Conservation (phyloP, 176 grass and related monocot genomes). For the Rhynchospora tenuis region DNA sequence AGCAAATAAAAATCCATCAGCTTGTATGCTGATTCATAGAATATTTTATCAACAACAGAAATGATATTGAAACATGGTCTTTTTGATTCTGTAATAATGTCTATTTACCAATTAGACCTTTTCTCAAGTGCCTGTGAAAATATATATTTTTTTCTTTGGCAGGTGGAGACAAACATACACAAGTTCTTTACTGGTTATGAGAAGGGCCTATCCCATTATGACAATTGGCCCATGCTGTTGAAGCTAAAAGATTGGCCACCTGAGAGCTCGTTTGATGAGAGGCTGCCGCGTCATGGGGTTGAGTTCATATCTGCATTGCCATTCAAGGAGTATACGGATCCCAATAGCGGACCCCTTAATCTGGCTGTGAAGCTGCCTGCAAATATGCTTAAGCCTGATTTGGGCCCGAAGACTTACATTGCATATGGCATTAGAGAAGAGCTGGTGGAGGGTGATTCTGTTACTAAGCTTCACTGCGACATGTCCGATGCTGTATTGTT, state of each 20-base stretch:
- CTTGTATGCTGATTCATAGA: background rate
- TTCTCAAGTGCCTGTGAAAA: background rate
- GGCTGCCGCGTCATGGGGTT: conserved; percentile 54
- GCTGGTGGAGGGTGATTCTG: conserved; percentile 73
- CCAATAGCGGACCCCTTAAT: conserved; percentile 60
- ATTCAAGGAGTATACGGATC: conserved; percentile 76
- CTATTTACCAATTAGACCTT: background rate
- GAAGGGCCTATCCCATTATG: conserved; percentile 17
- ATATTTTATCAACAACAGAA: background rate
- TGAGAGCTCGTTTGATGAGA: conserved; percentile 55
- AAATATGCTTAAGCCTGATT: conserved; percentile 44
- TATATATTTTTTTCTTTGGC: conserved; percentile 4
- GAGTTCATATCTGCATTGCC: conserved; percentile 73
- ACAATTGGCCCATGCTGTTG: conserved; percentile 49
- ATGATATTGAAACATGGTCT: background rate
- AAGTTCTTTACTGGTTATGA: conserved; percentile 70
- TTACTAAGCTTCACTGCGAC: conserved; percentile 88
- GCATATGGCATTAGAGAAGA: conserved; percentile 79
- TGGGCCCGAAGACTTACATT: conserved; percentile 85
- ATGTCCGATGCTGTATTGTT: conserved; percentile 82
- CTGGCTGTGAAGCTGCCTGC: conserved; percentile 49
- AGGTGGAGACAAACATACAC: conserved; percentile 57
- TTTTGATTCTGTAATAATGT: background rate
- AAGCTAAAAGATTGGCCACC: conserved; percentile 89
- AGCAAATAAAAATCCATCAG: background rate